Evolutionary conservation across 2,329 filamentous ascomycete species (phyloP).

Genomic region (Monosporascus sp.): DNA sequence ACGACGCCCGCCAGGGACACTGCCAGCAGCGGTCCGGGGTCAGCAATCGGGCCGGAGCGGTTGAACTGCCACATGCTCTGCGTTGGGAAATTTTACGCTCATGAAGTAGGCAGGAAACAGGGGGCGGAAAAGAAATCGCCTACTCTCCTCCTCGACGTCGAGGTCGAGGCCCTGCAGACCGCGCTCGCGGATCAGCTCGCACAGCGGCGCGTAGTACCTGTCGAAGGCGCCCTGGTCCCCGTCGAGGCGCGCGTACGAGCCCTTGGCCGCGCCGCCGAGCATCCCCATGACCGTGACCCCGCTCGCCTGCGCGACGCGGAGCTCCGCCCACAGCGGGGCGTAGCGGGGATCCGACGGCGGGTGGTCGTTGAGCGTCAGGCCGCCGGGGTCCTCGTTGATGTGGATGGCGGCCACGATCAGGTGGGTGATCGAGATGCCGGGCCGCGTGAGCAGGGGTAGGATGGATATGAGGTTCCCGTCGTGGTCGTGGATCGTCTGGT

Average conservation of each 20-base stretch:
- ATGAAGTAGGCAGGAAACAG: too few relatives aligned
- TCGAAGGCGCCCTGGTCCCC: conserved; percentile 53
- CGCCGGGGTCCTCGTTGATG: conserved; percentile 60
- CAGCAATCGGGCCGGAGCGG: too few relatives aligned
- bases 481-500: conserved; percentile 38
- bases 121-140: too few relatives aligned
- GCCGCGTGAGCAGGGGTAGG: conserved; percentile 34
- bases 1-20: conserved; percentile 58
- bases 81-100: too few relatives aligned
- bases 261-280: conserved; percentile 73
- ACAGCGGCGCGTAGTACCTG: conserved; percentile 61
- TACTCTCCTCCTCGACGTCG: conserved; percentile 65
- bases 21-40: too few relatives aligned
- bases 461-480: conserved; percentile 34
- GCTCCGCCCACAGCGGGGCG: conserved; percentile 64
- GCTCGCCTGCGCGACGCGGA: conserved; percentile 60
- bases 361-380: conserved; percentile 72
- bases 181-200: conserved; percentile 52
- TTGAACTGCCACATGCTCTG: too few relatives aligned
- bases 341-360: conserved; percentile 58
- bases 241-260: conserved; percentile 58
- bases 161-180: conserved; percentile 63
- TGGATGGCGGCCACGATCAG: conserved; percentile 76
- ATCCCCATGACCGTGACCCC: conserved; percentile 75
- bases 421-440: conserved; percentile 52